phyloP scores from a whole-genome alignment of 441 rosid species.

The Kokia cookei region DNA sequence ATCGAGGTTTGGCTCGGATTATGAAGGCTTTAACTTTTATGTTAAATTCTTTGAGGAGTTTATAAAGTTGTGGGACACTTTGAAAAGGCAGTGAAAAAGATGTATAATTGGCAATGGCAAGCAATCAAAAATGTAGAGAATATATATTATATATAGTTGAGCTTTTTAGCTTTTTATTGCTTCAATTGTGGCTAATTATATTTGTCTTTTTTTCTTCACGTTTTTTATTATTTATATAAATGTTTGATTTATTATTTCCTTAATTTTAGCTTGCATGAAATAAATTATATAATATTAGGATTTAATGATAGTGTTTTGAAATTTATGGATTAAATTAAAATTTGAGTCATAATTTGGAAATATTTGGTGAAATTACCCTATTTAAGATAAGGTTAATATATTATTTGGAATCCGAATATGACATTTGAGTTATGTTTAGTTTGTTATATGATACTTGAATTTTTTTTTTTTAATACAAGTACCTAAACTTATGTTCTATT shows the following conservation, averaged over 20 bases:
- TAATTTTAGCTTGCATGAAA: no score
- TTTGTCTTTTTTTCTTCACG: neutral
- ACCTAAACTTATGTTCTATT: no score
- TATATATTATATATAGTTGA: neutral
- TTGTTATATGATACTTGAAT: no score
- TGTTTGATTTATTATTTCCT: neutral
- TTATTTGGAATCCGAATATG: no score
- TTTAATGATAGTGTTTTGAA: no score
- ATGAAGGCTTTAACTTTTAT: neutral
- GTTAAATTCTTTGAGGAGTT: neutral
- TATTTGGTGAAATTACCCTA: no score
- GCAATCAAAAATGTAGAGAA: conserved; percentile 6
- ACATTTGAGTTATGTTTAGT: no score
- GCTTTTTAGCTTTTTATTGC: neutral
- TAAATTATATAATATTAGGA: no score
- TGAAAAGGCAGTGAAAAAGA: neutral
- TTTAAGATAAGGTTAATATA: no score
- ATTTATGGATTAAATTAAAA: no score
- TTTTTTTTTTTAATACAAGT: no score
- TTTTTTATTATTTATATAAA: neutral
- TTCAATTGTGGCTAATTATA: neutral
- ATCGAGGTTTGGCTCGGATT: neutral
- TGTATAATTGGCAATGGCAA: neutral
- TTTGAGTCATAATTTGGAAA: no score
- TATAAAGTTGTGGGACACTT: neutral